Evolutionary conservation across 371 early-diverging fungal species (phyloP), one percentile per base, ranked within the genome.

Genomic region (Rhizopus delemar): DNA sequence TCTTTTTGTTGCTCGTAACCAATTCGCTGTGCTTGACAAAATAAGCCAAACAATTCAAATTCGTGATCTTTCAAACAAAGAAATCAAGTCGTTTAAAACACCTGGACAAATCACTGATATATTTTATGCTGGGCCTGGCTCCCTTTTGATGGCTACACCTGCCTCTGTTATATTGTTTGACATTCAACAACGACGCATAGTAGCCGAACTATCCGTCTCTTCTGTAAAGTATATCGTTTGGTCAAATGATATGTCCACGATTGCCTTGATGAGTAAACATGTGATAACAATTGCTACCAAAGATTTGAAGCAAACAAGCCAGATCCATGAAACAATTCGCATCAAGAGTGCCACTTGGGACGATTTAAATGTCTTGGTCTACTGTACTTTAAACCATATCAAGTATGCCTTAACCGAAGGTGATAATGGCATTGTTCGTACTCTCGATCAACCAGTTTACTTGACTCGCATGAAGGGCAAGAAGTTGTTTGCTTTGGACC

Each of bases 341-440:
- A 95, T 99, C 78, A 95, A 96, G 82, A 92, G 94, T 68, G 98
- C 93, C 9, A 90, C 93, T 22, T 95, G 98, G 93, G 95, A 96
- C 71, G 94, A 92, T 13, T 80, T 85, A 31, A 93, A 94, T 34
- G 88, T 96, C 8, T 90, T 99, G 59, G 74, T 99, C 46, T 99
- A 99, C 80, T 90, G 98, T 49, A 99, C 99, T 6, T 85, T 95
- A 59, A 98, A 97, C 79, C 99, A 99, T 71, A 86, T 99, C 71
- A 99, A 99, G 79, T 99, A 96, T 77, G 90, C 92, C n/a, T 86
- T 98, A 35, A 89, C 93, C 3, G 88, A 95, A 57, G 95, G 96
- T 85, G 99, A 98, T 73, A 88, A 86, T 52, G 98, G 99, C 12
- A 96, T 96, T 61, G 90, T 99, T 51, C 89, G 94, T 38, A 99